Evolutionary conservation across 1,139 yeast species (phyloP).

Genomic region (Yamadazyma mexicana): DNA sequence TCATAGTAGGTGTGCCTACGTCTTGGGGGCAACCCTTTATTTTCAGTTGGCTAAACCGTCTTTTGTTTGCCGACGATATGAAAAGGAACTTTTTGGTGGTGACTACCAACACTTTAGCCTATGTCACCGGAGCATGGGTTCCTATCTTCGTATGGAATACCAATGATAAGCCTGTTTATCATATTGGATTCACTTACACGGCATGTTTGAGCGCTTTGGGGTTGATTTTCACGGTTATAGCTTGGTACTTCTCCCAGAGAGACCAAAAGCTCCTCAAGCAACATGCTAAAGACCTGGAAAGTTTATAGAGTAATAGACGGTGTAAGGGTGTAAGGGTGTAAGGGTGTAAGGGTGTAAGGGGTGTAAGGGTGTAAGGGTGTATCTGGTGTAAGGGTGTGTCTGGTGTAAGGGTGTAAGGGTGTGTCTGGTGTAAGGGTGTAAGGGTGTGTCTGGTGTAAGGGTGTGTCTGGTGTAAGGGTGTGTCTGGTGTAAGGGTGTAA

Average conservation of each 20-base stretch:
- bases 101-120: conserved; percentile 47
- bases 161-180: conserved; percentile 45
- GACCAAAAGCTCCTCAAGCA: conserved; percentile 21
- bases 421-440: too few relatives aligned
- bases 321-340: too few relatives aligned
- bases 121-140: conserved; percentile 51
- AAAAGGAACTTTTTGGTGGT: conserved; percentile 29
- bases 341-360: too few relatives aligned
- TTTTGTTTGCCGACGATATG: conserved; percentile 27
- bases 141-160: conserved; percentile 51
- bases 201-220: conserved; percentile 46
- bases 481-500: too few relatives aligned
- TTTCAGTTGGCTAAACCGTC: too few relatives aligned
- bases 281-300: too few relatives aligned
- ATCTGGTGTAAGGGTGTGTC: too few relatives aligned
- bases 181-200: conserved; percentile 51
- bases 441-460: too few relatives aligned
- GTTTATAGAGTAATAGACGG: background rate
- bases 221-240: conserved; percentile 31
- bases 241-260: conserved; percentile 29
- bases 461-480: too few relatives aligned
- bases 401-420: too few relatives aligned
- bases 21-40: conserved; percentile 46
- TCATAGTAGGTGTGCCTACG: conserved; percentile 47
- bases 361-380: too few relatives aligned